A percentile compares a stretch with the other conserved stretches of the same genome.
Evolutionary conservation across 2,329 filamentous ascomycete species (phyloP).

Genomic region (Amauroascus verrucosus): DNA sequence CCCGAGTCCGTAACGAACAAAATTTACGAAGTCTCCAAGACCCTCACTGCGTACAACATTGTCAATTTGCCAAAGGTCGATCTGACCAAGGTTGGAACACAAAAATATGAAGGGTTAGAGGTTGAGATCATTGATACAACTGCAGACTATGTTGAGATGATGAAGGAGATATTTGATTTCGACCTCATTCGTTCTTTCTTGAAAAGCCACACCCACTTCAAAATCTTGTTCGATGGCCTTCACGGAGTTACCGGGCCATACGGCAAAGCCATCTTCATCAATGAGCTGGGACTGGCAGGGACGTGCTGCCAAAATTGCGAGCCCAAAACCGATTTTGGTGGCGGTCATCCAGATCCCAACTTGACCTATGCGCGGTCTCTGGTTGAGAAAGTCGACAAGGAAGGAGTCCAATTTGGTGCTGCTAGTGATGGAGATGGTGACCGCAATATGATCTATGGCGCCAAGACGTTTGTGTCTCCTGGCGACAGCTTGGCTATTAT

Average conservation of each 20-base stretch:
- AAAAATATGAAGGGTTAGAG: slow-evolving; percentile 75
- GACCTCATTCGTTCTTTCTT: slow-evolving; percentile 92
- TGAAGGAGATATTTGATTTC: slow-evolving; percentile 99
- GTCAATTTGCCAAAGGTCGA: slow-evolving; percentile 78
- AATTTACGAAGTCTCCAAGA: slow-evolving; percentile 88
- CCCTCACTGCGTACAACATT: slow-evolving; percentile 83
- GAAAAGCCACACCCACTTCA: slow-evolving; percentile 76
- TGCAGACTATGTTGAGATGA: slow-evolving; percentile 82
- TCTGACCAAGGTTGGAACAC: slow-evolving; percentile 68
- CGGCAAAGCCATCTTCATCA: slow-evolving; percentile 86
- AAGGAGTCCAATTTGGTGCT: slow-evolving; percentile 87
- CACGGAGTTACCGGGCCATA: slow-evolving; percentile 94
- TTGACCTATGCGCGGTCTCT: slow-evolving; percentile 92
- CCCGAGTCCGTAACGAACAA: slow-evolving; percentile 97
- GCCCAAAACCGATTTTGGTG: slow-evolving; percentile 88
- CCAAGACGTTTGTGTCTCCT: slow-evolving; percentile 89
- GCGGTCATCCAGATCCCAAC: slow-evolving; percentile 95
- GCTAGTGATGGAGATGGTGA: slow-evolving; percentile 96
- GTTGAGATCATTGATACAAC: slow-evolving; percentile 94
- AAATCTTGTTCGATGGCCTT: slow-evolving; percentile 90
- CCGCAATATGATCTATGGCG: slow-evolving; percentile 99
- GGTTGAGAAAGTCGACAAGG: slow-evolving; percentile 85
- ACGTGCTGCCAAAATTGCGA: slow-evolving; percentile 82
- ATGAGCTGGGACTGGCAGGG: slow-evolving; percentile 73
- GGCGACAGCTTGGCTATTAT: slow-evolving; percentile 98